Percentiles rank a stretch among this genome's conserved stretches.
These are phyloP conservation scores for Aureobasidium mangrovei DNA, from an alignment of 2,329 filamentous ascomycete species.

Conservation along the genomic window DNA sequence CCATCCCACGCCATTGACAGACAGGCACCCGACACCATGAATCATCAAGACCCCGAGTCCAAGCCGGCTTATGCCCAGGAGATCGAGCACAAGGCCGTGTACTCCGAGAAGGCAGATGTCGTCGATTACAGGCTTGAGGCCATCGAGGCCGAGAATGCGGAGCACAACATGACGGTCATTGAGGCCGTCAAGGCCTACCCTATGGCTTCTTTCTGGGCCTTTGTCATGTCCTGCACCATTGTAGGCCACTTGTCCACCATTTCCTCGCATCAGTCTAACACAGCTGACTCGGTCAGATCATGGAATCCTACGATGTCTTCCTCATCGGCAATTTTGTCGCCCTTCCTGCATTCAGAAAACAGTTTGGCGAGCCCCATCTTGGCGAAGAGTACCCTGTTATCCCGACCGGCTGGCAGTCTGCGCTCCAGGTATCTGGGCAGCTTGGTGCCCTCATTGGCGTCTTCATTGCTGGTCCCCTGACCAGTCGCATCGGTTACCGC, in stretches of 20 bases:
- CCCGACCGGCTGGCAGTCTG: constrained; percentile 48
- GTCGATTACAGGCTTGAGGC: constrained; percentile 43
- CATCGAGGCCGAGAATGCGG: constrained; percentile 48
- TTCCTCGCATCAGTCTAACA: constrained; percentile 3
- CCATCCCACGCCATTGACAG: not conserved
- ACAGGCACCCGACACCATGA: constrained; percentile 4
- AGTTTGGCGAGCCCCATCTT: constrained; percentile 38
- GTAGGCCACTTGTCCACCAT: constrained; percentile 30
- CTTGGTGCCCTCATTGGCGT: constrained; percentile 53
- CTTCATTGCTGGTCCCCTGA: constrained; percentile 52
- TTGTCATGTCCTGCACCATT: constrained; percentile 49
- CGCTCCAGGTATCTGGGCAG: constrained; percentile 47
- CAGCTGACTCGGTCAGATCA: constrained; percentile 40
- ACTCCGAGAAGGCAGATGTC: not conserved
- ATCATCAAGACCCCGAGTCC: not conserved
- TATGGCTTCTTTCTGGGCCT: constrained; percentile 47
- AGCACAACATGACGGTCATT: constrained; percentile 43
- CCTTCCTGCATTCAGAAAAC: constrained; percentile 35
- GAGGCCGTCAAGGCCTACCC: constrained; percentile 45
- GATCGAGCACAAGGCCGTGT: not conserved
- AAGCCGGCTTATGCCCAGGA: constrained; percentile 1
- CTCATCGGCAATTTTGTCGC: constrained; percentile 53
- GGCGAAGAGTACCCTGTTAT: constrained; percentile 31
- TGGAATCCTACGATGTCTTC: constrained; percentile 58
- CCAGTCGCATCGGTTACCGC: constrained; percentile 50